Evolutionary conservation across 2,329 filamentous ascomycete species (phyloP).

Genomic region (Graphilbum fragrans): DNA sequence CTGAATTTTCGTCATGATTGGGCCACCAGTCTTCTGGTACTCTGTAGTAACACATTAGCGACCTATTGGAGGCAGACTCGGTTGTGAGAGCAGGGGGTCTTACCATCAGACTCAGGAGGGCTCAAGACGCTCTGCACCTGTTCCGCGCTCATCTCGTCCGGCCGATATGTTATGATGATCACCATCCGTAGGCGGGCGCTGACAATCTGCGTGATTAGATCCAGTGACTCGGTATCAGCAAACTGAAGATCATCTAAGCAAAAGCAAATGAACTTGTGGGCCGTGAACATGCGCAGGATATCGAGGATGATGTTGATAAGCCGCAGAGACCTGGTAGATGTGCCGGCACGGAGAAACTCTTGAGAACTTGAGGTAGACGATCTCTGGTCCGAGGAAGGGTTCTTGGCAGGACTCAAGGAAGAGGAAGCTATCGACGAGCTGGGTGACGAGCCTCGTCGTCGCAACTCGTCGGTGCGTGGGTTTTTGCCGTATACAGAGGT

Average conservation of each 20-base stretch:
- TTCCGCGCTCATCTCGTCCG: slow-evolving; percentile 49
- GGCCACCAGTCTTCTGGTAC: slow-evolving; percentile 29
- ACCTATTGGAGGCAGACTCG: neutral
- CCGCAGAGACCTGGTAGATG: slow-evolving; percentile 53
- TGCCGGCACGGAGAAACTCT: slow-evolving; percentile 46
- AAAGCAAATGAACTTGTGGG: slow-evolving; percentile 78
- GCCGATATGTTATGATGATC: slow-evolving; percentile 64
- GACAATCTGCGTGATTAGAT: slow-evolving; percentile 73
- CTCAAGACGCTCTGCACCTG: slow-evolving; percentile 41
- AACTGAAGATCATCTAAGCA: slow-evolving; percentile 85
- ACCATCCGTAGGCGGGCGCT: slow-evolving; percentile 68
- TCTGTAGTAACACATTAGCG: slow-evolving; percentile 21
- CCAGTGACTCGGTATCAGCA: slow-evolving; percentile 76
- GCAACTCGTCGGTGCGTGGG: slow-evolving; percentile 1
- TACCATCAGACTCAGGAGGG: slow-evolving; percentile 41
- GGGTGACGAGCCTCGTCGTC: slow-evolving; percentile 22
- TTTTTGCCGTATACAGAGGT: slow-evolving; percentile 16
- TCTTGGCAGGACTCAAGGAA: slow-evolving; percentile 17
- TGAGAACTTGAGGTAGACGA: slow-evolving; percentile 39
- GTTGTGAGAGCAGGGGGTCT: neutral
- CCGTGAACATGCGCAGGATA: slow-evolving; percentile 67
- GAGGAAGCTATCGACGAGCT: slow-evolving; percentile 15
- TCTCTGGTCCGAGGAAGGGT: slow-evolving; percentile 19
- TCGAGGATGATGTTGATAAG: slow-evolving; percentile 84
- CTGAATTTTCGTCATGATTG: slow-evolving; percentile 56